Evolutionary conservation across 805 yeast genomes (phyloP), one percentile per base, ranked within the genome.

Genomic region (Cyberlindnera suaveolens): DNA sequence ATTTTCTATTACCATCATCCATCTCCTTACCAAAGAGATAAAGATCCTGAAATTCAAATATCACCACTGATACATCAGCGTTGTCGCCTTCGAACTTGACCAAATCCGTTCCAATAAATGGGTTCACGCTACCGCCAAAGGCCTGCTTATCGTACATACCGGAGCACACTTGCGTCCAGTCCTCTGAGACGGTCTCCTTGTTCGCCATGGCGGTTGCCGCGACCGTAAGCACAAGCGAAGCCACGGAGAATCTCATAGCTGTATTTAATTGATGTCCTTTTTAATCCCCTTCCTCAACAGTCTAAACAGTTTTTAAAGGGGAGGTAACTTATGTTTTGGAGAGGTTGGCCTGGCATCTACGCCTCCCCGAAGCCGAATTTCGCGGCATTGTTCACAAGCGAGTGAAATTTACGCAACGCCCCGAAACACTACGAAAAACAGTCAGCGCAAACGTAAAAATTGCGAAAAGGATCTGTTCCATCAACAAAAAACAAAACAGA

Each of bases 101-200:
- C 43, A 79, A 50, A 41, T 75, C 72, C 38, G 73, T 74, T 38
- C 71, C 74, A 50, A 76, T 78, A 61, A 63, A 74, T 6, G 95
- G 89, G 46, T 78, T 81, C 9, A 68, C 64, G 20, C 73, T 70
- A 31, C 99, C 99, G 39, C 88, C 84, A 90, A 95, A 86, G 57
- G 90, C 95, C 38, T 77, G 70, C 53, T 80, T 81, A 43, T 90
- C 76, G 65, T 91, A 91, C 80, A 91, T 83, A 31, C 99, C 99
- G 5, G 89, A 74, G 62, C 99, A 91, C 20, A 78, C 77, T 56
- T 86, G 93, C 15, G 81, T 70, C 39, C 75, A 65, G 10, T 56
- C 63, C 14, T 74, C 61, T 37, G 74, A 72, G 49, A 87, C 70
- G 20, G 58, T 57, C 27, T 74, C 82, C 56, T 66, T 63, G 49